A percentile compares a stretch with the other conserved stretches of the same genome.
Conservation (phyloP, 257 asterid species). For the Penstemon newberryi region DNA sequence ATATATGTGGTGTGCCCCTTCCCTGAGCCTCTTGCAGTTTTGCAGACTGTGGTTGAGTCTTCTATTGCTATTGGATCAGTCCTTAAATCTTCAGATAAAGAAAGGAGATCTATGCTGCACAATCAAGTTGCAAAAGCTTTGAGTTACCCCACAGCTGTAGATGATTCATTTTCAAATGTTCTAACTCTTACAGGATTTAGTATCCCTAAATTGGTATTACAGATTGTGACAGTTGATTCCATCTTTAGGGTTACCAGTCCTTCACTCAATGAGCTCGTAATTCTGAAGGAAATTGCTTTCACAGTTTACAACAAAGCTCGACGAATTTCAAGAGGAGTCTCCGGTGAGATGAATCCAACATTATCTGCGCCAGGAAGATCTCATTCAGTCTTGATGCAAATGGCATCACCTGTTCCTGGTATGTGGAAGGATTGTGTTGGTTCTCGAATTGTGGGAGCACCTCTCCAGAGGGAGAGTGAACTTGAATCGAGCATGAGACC, state of each 20-base stretch:
- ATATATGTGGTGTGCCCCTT: slow-evolving; percentile 98
- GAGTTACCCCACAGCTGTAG: slow-evolving; percentile 79
- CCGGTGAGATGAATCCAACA: slow-evolving; percentile 58
- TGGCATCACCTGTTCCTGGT: slow-evolving; percentile 68
- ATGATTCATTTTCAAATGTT: slow-evolving; percentile 88
- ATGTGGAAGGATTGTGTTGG: slow-evolving; percentile 96
- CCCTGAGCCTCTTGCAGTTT: slow-evolving; percentile 96
- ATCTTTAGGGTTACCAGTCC: slow-evolving; percentile 94
- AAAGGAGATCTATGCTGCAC: slow-evolving; percentile 80
- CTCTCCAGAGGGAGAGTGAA: slow-evolving; percentile 85
- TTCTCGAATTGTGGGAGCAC: slow-evolving; percentile 62
- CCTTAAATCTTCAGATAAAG: slow-evolving; percentile 86
- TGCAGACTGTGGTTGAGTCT: slow-evolving; percentile 87
- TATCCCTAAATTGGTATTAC: slow-evolving; percentile 90
- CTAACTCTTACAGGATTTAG: slow-evolving; percentile 85
- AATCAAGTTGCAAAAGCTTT: slow-evolving; percentile 98
- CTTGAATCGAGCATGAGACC: slow-evolving; percentile 86
- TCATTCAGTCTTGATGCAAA: slow-evolving; percentile 70
- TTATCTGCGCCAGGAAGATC: slow-evolving; percentile 65
- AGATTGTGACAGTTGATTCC: slow-evolving; percentile 95
- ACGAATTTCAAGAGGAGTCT: slow-evolving; percentile 67
- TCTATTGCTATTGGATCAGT: slow-evolving; percentile 88
- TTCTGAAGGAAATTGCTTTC: slow-evolving; percentile 93
- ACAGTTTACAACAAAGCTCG: slow-evolving; percentile 96
- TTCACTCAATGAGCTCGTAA: slow-evolving; percentile 71